Conservation (phyloP, 2,329 filamentous ascomycete genomes). For the Exophiala dermatitidis region DNA sequence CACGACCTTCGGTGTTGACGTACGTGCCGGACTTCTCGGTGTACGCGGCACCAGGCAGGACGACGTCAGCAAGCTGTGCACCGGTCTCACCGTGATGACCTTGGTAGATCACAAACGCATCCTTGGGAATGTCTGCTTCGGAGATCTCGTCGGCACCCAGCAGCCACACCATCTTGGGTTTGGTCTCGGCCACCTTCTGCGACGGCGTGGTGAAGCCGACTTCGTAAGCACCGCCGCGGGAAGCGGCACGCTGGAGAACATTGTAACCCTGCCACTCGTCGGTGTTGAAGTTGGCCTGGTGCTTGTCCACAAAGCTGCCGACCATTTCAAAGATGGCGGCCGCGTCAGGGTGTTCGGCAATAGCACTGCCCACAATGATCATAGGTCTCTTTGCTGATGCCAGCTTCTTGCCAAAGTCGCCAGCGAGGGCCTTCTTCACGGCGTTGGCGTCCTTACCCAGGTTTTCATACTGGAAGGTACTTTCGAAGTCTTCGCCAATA, state of each 20-base stretch:
- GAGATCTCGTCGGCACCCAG: slow-evolving; percentile 89
- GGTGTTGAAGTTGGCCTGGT: slow-evolving; percentile 78
- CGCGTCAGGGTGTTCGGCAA: slow-evolving; percentile 82
- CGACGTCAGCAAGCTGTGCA: slow-evolving; percentile 84
- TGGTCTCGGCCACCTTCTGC: slow-evolving; percentile 69
- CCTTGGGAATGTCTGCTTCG: slow-evolving; percentile 81
- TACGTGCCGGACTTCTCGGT: slow-evolving; percentile 96
- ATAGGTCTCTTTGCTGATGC: slow-evolving; percentile 81
- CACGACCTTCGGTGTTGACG: slow-evolving; percentile 94
- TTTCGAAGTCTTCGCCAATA: slow-evolving; percentile 83
- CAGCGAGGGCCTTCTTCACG: slow-evolving; percentile 76
- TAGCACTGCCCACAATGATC: slow-evolving; percentile 90
- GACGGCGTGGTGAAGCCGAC: slow-evolving; percentile 89
- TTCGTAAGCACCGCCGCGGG: slow-evolving; percentile 87
- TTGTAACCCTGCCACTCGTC: slow-evolving; percentile 97
- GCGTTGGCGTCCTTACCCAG: slow-evolving; percentile 71
- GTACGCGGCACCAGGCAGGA: slow-evolving; percentile 90
- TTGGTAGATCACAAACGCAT: slow-evolving; percentile 95
- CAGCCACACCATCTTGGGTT: slow-evolving; percentile 93
- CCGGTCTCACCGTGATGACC: slow-evolving; percentile 94
- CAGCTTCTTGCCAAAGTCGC: slow-evolving; percentile 88
- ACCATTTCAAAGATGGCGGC: slow-evolving; percentile 91
- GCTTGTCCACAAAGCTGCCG: slow-evolving; percentile 86
- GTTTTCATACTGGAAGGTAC: slow-evolving; percentile 92
- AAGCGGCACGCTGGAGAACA: slow-evolving; percentile 86